Evolutionary conservation across 139 green algal species (phyloP).

Genomic region (Chlamydomonas sp.): DNA sequence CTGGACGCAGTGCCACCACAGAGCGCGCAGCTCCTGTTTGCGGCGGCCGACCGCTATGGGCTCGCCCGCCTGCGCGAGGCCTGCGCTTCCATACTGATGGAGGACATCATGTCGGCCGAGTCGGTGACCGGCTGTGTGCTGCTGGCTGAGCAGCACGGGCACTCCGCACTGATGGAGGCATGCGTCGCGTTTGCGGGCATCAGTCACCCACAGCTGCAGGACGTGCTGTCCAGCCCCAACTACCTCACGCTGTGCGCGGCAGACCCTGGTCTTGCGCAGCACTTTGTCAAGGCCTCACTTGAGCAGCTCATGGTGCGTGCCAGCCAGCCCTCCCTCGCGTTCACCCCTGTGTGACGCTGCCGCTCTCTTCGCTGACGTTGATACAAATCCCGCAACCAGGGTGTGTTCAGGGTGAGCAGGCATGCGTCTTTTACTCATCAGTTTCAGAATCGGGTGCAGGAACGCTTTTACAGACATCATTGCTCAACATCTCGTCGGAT

Average conservation of each 20-base stretch:
- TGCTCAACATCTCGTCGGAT: too few relatives aligned
- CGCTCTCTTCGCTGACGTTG: too few relatives aligned
- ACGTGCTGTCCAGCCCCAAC: constrained; percentile 12
- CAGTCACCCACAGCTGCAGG: constrained; percentile 2
- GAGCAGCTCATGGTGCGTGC: background rate
- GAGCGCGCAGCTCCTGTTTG: constrained; percentile 14
- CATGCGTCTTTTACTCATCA: too few relatives aligned
- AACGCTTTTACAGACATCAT: too few relatives aligned
- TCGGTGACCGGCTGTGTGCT: constrained; percentile 14
- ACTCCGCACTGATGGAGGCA: constrained; percentile 14
- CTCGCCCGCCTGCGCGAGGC: constrained; percentile 8
- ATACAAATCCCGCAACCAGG: too few relatives aligned
- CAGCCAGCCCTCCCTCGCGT: too few relatives aligned
- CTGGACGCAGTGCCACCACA: constrained; percentile 8
- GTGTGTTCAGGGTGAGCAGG: too few relatives aligned
- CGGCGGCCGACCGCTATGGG: constrained; percentile 15
- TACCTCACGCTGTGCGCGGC: constrained; percentile 16
- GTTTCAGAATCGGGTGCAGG: too few relatives aligned
- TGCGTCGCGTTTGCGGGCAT: constrained; percentile 11
- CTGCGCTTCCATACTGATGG: constrained; percentile 10
- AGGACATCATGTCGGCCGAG: constrained; percentile 1
- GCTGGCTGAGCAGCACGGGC: constrained; percentile 16
- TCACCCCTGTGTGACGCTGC: too few relatives aligned
- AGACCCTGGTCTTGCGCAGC: constrained; percentile 3
- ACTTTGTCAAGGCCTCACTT: constrained; percentile 12